A percentile compares a stretch with the other conserved stretches of the same genome.
Evolutionary conservation across 345 rosid species (phyloP).

Genomic region (Kandelia obovata): DNA sequence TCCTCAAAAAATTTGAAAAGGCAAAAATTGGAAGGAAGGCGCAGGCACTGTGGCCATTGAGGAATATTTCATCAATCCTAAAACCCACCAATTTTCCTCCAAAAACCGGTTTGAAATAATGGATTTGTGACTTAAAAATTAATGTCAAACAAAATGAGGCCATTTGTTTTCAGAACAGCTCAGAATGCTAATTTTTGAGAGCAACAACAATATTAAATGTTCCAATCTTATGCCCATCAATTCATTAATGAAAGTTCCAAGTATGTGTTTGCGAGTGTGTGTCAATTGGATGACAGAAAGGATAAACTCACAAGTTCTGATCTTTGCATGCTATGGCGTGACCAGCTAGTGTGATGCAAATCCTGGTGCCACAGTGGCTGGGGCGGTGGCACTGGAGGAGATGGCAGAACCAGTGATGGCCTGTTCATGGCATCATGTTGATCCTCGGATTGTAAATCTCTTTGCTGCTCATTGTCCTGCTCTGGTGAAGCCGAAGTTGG

Average conservation of each 20-base stretch:
- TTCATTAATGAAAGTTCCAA: no score
- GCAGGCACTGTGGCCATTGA: neutral
- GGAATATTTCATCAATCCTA: constrained; percentile 3
- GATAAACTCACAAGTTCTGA: constrained; percentile 74
- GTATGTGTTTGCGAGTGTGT: no score
- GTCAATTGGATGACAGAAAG: neutral
- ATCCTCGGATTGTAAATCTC: constrained; percentile 55
- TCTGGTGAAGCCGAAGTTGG: constrained; percentile 59
- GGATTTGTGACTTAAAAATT: neutral
- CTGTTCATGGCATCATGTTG: constrained; percentile 47
- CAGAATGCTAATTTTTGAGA: no score
- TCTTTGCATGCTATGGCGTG: constrained; percentile 85
- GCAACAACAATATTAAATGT: no score
- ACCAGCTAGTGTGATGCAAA: constrained; percentile 77
- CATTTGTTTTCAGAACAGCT: neutral
- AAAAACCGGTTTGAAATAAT: neutral
- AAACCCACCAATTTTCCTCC: neutral
- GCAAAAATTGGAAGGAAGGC: neutral
- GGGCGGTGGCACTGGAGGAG: constrained; percentile 89
- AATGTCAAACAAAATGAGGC: neutral
- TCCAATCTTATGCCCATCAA: no score
- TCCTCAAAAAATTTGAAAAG: no score
- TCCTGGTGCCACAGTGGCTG: constrained; percentile 96
- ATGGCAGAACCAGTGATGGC: constrained; percentile 60
- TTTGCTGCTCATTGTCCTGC: constrained; percentile 59